Evolutionary conservation across 1,284 basidiomycete species (phyloP), one percentile per base, ranked within the genome.

Genomic region (Ganoderma boninense): DNA sequence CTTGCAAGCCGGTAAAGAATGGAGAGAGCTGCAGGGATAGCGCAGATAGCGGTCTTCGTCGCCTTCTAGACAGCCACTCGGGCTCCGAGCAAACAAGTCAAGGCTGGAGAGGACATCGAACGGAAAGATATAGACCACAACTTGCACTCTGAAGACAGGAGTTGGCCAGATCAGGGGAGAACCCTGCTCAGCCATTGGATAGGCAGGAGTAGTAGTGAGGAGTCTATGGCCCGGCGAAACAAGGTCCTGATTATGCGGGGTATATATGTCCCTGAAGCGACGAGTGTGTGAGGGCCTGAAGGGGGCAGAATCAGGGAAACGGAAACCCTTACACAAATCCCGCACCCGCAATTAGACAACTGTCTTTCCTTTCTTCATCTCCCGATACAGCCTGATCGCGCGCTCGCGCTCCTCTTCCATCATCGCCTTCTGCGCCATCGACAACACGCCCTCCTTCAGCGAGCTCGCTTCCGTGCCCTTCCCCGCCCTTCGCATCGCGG

Each of bases 351-450:
- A n/a, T 60, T 68, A 68, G 18, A 49, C 59, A 38, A 46, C 5
- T 5, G 57, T 44, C 63, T 68, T 74, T 70, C 75, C 77, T 63
- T 87, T 89, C 80, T 92, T 94, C 80, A 95, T 74, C 79, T 90
- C 87, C 70, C 94, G 81, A 78, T 95, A 95, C 67, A 86, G 82
- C 76, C 79, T 81, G 69, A 95, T 89, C 18, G 83, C 92, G 70
- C 84, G 89, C 75, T 91, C 90, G 69, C 93, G 84, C 80, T 94
- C 93, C 70, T 84, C 83, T 75, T 92, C 92, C 87, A 95, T 89
- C 89, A 91, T 89, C 13, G 84, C 84, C 79, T 88, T 90, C 81
- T 94, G 92, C 7, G 90, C 88, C 86, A 92, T 89, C n/a, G 90
- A 92, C 35, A 93, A 71, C 13, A 92, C 84, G 2, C 85, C 86